phyloP scores from a whole-genome alignment of 1,284 basidiomycete genomes.

The Tylopilus sp. region DNA sequence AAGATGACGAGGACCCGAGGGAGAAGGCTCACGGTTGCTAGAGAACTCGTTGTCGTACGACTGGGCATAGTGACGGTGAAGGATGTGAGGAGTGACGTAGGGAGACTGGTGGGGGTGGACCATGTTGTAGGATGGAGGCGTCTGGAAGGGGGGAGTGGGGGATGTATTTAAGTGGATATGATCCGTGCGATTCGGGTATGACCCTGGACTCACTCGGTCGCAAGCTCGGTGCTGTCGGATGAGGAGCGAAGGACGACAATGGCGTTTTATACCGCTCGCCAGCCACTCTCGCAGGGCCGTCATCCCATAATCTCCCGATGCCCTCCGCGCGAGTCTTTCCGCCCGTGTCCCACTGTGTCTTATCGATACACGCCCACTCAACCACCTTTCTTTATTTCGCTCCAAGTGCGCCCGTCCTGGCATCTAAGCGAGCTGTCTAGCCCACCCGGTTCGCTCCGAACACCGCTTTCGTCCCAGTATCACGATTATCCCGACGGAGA shows the following conservation, averaged over 20 bases:
- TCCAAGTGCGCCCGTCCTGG: background rate
- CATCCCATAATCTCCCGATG: slow-evolving; percentile 41
- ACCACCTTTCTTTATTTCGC: background rate
- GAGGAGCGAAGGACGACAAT: slow-evolving; percentile 4
- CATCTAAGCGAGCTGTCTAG: background rate
- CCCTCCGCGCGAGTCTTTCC: slow-evolving; percentile 23
- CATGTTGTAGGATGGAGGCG: slow-evolving; percentile 38
- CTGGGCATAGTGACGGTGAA: slow-evolving; percentile 79
- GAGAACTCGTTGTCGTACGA: slow-evolving; percentile 59
- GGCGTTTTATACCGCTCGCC: slow-evolving; percentile 31
- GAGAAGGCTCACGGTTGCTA: slow-evolving; percentile 46
- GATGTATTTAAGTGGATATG: slow-evolving; percentile 18
- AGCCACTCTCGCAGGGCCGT: slow-evolving; percentile 26
- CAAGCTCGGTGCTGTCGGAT: too few species aligned
- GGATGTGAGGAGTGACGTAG: slow-evolving; percentile 81
- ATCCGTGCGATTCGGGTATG: slow-evolving; percentile 26
- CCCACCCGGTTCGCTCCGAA: slow-evolving; percentile 24
- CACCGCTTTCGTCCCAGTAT: slow-evolving; percentile 2
- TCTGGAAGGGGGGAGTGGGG: slow-evolving; percentile 10
- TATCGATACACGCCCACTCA: background rate
- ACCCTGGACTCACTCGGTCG: slow-evolving; percentile 26
- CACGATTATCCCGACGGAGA: background rate
- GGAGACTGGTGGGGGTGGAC: slow-evolving; percentile 64
- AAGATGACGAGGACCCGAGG: slow-evolving; percentile 7
- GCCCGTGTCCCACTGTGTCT: slow-evolving; percentile 6